Evolutionary conservation across 2,329 filamentous ascomycete species (phyloP), one percentile per base, ranked within the genome.

Genomic region (Nigrospora oryzae): DNA sequence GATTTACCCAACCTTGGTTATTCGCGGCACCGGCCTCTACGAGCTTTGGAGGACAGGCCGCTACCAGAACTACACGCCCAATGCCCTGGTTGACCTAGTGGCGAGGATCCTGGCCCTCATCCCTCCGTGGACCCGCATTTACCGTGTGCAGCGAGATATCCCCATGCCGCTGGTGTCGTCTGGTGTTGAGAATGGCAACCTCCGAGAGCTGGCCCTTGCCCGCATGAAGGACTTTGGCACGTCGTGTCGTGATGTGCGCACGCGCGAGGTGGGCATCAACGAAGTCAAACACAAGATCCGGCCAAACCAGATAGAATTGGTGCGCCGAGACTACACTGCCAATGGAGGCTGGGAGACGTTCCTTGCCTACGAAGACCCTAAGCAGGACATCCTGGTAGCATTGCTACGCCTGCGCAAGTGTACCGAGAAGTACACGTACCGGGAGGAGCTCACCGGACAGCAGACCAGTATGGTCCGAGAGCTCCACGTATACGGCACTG

Each of bases 101-200:
- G 94, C 93, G 4, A 82, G 93, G n/a, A 98, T 98, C 43, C 71
- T 98, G 50, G 93, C 93, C 0, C 75, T 98, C 3, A 85, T 98
- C 0, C 93, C 93, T 1, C 93, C 93, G 1, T 98, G 93, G 93
- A 98, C 94, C 0, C 83, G 93, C 50, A 98, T 98, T 58, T 98
- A 98, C 70, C 89, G 93, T 48, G 93, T 98, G 0, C 93, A 98
- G 70, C 83, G 93, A 63, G 93, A 98, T 67, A 98, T 98, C 47
- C 93, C 93, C n/a, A 98, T 98, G 93, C 93, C 93, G 1, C 75
- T 98, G 19, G 94, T 98, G n/a, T 97, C 93, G 0, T 95, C 91
- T 1, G 93, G 93, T 36, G 93, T 98, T 0, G 93, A 98, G 68
- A 98, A 98, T 56, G 93, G 93, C 49, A 98, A 98, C 61, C 71